Evolutionary conservation across 2,329 filamentous ascomycete genomes (phyloP).

Genomic region (Gyromitra esculenta): DNA sequence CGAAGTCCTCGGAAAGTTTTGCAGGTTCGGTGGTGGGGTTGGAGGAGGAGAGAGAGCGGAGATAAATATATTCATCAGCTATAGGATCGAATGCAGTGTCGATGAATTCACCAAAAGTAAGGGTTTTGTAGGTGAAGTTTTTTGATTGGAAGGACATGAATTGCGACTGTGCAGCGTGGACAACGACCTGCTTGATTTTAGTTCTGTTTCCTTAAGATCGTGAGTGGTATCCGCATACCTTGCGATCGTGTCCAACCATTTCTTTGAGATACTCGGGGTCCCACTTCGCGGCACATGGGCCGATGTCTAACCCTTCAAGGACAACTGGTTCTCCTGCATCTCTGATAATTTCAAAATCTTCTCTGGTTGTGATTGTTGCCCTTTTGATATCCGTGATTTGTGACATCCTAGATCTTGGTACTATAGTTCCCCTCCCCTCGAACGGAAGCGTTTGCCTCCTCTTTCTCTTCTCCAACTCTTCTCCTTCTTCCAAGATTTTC

Average conservation of each 20-base stretch:
- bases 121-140: slow-evolving; percentile 80
- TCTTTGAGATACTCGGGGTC: slow-evolving; percentile 73
- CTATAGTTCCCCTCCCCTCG: slow-evolving; percentile 35
- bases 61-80: slow-evolving; percentile 67
- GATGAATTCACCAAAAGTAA: slow-evolving; percentile 74
- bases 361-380: slow-evolving; percentile 64
- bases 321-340: slow-evolving; percentile 70
- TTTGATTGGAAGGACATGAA: slow-evolving; percentile 82
- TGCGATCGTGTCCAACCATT: slow-evolving; percentile 69
- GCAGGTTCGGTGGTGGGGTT: slow-evolving; percentile 76
- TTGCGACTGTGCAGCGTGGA: slow-evolving; percentile 70
- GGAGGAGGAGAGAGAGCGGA: slow-evolving; percentile 77
- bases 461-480: slow-evolving; percentile 42
- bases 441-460: slow-evolving; percentile 25
- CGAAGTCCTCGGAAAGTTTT: slow-evolving; percentile 76
- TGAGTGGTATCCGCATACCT: slow-evolving; percentile 66
- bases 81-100: slow-evolving; percentile 61
- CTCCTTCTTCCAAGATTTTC: slow-evolving; percentile 49
- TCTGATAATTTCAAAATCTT: slow-evolving; percentile 71
- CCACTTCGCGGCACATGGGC: slow-evolving; percentile 74
- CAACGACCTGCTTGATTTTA: slow-evolving; percentile 68
- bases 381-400: slow-evolving; percentile 57
- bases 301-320: slow-evolving; percentile 73
- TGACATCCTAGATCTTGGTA: slow-evolving; percentile 34
- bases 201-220: slow-evolving; percentile 12